Percentiles rank a stretch among this genome's conserved stretches.
These are phyloP conservation scores for Setomelanomma holmii DNA, from an alignment of 2,329 filamentous ascomycete species.

Conservation along the genomic window DNA sequence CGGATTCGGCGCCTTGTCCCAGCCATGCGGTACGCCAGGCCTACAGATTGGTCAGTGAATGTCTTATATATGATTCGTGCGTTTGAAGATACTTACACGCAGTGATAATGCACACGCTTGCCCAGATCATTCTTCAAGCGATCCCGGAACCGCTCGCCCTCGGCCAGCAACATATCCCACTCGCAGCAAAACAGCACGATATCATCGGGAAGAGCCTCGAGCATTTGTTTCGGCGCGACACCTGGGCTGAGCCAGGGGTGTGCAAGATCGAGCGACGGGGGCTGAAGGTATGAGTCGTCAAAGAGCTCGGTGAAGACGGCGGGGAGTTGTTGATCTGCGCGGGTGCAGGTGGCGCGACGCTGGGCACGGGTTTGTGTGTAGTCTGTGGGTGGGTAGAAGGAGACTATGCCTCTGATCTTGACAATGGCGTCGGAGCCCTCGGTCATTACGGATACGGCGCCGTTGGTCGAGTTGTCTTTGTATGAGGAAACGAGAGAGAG, in stretches of 20 bases:
- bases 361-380: constrained; percentile 67
- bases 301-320: constrained; percentile 60
- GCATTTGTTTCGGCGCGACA: constrained; percentile 61
- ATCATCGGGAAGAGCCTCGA: constrained; percentile 64
- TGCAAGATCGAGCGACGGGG: constrained; percentile 57
- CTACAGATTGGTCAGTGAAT: constrained; percentile 43
- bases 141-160: constrained; percentile 67
- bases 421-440: constrained; percentile 48
- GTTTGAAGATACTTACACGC: constrained; percentile 39
- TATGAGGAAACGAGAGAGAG: constrained; percentile 46
- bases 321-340: constrained; percentile 60
- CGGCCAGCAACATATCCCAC: constrained; percentile 71
- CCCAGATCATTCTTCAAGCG: constrained; percentile 60
- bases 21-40: constrained; percentile 69
- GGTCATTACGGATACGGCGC: constrained; percentile 41
- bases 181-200: constrained; percentile 69
- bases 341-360: constrained; percentile 62
- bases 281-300: constrained; percentile 59
- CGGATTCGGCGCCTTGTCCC: constrained; percentile 72
- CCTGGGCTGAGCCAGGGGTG: constrained; percentile 67
- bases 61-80: too few relatives aligned
- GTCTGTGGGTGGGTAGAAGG: constrained; percentile 69
- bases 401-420: constrained; percentile 63
- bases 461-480: constrained; percentile 39
- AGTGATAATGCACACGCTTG: constrained; percentile 66